phyloP scores from a whole-genome alignment of 1,284 basidiomycete genomes.

The Acaromyces ingoldii region DNA sequence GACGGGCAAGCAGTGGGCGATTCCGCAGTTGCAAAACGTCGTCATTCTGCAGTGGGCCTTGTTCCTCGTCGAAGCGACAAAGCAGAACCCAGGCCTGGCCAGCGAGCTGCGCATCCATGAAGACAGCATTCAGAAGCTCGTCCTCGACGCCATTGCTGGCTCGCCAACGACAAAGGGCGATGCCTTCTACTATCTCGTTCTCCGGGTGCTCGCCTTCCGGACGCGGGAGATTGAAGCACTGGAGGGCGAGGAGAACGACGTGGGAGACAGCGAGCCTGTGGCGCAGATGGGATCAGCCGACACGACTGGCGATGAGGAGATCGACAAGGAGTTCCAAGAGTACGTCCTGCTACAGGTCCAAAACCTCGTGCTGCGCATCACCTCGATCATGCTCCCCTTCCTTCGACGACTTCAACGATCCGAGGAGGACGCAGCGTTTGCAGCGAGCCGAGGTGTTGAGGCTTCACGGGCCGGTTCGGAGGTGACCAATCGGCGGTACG shows the following conservation, averaged over 20 bases:
- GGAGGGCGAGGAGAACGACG: conserved; percentile 60
- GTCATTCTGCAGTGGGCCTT: conserved; percentile 80
- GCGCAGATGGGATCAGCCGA: conserved; percentile 32
- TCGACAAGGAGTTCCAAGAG: conserved; percentile 42
- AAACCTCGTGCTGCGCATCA: conserved; percentile 29
- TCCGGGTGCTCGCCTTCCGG: conserved; percentile 50
- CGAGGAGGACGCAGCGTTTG: conserved; percentile 48
- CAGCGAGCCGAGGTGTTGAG: conserved; percentile 13
- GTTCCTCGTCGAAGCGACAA: conserved; percentile 52
- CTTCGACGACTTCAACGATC: conserved; percentile 46
- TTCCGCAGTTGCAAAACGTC: conserved; percentile 68
- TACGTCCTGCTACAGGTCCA: conserved; percentile 46
- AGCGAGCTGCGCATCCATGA: conserved; percentile 33
- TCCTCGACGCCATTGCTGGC: conserved; percentile 12
- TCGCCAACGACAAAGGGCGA: conserved; percentile 70
- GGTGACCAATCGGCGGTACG: conserved; percentile 34
- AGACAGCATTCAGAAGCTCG: conserved; percentile 29
- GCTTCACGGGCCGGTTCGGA: conserved; percentile 26
- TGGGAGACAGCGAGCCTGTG: conserved; percentile 28
- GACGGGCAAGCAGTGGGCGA: conserved; percentile 59
- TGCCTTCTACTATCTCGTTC: conserved; percentile 69
- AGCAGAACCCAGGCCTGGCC: conserved; percentile 27
- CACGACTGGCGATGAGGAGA: conserved; percentile 47
- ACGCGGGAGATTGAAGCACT: conserved; percentile 42
- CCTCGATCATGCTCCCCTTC: conserved; percentile 37